A percentile compares a stretch with the other conserved stretches of the same genome.
These are phyloP conservation scores for Allium fistulosum DNA, from an alignment of 106 monocot genomes.

Conservation along the genomic window DNA sequence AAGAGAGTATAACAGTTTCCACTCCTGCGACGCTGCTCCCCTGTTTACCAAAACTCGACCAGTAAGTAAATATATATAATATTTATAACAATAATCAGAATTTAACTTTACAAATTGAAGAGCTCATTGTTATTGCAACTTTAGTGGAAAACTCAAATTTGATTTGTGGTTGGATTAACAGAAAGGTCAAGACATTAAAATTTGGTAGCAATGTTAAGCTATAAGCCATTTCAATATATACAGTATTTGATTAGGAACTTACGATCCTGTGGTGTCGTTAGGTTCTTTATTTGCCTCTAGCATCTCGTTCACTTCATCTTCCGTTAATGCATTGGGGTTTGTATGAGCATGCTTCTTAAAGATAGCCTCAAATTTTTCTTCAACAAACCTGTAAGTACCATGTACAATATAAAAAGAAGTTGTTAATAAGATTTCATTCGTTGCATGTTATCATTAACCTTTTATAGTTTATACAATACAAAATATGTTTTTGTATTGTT, in stretches of 20 bases:
- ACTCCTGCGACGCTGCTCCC: constrained; percentile 35
- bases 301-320: constrained; percentile 1
- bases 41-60: constrained; percentile 14
- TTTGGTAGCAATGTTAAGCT: neutral
- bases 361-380: neutral
- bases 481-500: too few species aligned
- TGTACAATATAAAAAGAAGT: too few species aligned
- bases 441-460: too few species aligned
- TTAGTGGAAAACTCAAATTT: too few species aligned
- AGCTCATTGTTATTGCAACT: too few species aligned
- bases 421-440: too few species aligned
- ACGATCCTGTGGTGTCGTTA: neutral
- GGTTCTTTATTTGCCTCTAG: neutral
- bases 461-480: too few species aligned
- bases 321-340: neutral
- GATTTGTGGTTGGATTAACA: too few species aligned
- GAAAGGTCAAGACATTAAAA: too few species aligned
- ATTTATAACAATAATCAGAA: too few species aligned
- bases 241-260: neutral
- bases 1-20: constrained; percentile 52
- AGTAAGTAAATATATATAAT: neutral
- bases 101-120: too few species aligned
- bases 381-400: neutral
- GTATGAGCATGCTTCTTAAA: constrained; percentile 2
- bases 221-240: too few species aligned